Evolutionary conservation across 139 green algal species (phyloP), one percentile per base, ranked within the genome.

Genomic region (Chlorella sp.): DNA sequence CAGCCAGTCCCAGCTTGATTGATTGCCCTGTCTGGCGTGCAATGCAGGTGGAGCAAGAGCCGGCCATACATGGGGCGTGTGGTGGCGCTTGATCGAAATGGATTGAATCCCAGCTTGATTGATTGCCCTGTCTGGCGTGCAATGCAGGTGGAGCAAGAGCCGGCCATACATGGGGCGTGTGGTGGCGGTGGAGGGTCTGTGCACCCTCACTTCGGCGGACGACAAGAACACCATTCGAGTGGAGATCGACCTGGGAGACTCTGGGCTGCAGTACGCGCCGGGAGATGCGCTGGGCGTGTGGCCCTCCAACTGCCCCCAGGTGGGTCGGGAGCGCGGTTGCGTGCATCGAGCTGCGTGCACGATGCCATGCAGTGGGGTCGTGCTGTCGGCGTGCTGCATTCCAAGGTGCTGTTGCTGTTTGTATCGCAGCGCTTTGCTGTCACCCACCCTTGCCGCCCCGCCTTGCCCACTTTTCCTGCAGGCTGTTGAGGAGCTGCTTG

Each of bases 231-330:
- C 95, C 0, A 30, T 95, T 3, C 89, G 93, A 32, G 87, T 97
- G 76, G 94, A 98, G 85, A 64, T 98, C n/a, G 92, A 97, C 79
- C 85, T 98, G 63, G 91, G 88, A 1, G 88, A 94, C 47, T 96
- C 92, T 13, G 95, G 90, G 4, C 63, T 98, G 55, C 26, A 63
- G 6, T 98, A 98, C 84, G 47, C 86, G 18, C 95, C 95, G 2
- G 95, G 95, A 0, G 95, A 98, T 82, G 95, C 95, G 2, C 89
- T 98, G 68, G 95, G 95, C 11, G 89, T 98, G 9, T 96, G 93
- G 81, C 92, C 95, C 30, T 85, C 65, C 78, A 98, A 98, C 90
- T 81, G 85, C 28, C 81, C 74, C 1, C 63, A 92, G 91, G 94
- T 94, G 63, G 34, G 76, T 81, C 9, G 70, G 34, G 26, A 71